Percentiles rank a stretch among this genome's conserved stretches.
Evolutionary conservation across 345 rosid species (phyloP).

Genomic region (Psidium guajava): DNA sequence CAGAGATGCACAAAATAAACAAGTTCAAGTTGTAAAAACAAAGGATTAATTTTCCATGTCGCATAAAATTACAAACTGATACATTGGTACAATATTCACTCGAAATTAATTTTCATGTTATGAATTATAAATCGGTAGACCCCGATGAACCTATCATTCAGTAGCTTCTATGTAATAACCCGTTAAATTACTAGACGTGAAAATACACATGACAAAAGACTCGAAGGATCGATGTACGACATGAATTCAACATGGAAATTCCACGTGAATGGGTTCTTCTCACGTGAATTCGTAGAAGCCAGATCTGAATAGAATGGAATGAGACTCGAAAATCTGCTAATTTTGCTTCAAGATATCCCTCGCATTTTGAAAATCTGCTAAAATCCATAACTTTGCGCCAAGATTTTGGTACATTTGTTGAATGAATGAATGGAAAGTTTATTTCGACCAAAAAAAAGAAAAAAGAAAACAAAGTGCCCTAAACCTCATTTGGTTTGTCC

Average conservation of each 20-base stretch:
- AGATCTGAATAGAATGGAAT: fast-evolving
- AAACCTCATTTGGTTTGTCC: neutral
- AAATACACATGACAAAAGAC: fast-evolving
- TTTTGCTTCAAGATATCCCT: neutral
- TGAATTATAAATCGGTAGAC: neutral
- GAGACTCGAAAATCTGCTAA: neutral
- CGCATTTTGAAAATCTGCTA: fast-evolving
- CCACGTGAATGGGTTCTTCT: neutral
- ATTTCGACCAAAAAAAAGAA: no score
- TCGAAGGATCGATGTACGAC: fast-evolving
- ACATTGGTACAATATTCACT: fast-evolving
- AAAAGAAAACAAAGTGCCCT: neutral
- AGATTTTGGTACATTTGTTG: neutral
- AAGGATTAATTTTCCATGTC: neutral
- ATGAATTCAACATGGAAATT: neutral
- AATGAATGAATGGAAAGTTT: no score
- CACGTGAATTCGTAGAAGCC: fast-evolving
- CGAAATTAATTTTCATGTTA: neutral
- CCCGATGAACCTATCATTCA: neutral
- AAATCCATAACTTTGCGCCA: neutral
- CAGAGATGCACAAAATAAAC: neutral
- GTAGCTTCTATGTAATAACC: fast-evolving
- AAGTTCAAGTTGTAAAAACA: no score
- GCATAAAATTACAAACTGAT: fast-evolving
- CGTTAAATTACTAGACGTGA: fast-evolving